phyloP scores from a whole-genome alignment of 306 rosid species.

The Prunus kanzakura region DNA sequence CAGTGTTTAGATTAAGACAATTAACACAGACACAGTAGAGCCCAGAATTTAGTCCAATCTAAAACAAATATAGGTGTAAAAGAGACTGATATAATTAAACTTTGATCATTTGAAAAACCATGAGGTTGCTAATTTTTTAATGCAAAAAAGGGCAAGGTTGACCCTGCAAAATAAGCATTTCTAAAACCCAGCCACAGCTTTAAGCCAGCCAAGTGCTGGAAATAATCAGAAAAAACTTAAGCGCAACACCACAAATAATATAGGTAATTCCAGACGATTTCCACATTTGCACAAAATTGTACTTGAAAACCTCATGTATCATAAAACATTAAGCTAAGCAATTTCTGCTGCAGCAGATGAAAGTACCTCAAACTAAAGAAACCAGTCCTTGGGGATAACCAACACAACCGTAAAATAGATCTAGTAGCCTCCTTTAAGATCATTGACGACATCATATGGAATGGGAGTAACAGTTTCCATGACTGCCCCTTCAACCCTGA shows the following conservation, averaged over 20 bases:
- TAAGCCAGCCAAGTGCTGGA: background rate
- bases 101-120: too few species aligned
- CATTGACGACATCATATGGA: slow-evolving; percentile 94
- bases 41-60: background rate
- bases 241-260: background rate
- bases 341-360: background rate
- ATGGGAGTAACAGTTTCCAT: slow-evolving; percentile 94
- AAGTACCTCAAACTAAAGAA: background rate
- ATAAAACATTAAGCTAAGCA: background rate
- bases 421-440: slow-evolving; percentile 95
- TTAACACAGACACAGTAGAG: too few species aligned
- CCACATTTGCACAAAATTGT: background rate
- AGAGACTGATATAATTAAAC: too few species aligned
- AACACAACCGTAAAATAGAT: background rate
- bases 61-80: background rate
- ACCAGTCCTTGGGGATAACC: background rate
- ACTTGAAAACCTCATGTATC: slow-evolving; percentile 4
- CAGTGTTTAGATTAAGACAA: too few species aligned
- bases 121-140: background rate
- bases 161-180: background rate
- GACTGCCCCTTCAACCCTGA: slow-evolving; percentile 87
- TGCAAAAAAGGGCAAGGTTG: background rate
- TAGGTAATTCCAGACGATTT: background rate
- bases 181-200: background rate
- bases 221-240: background rate